Evolutionary conservation across 2,329 filamentous ascomycete species (phyloP).

Genomic region (Penicillium sp.): DNA sequence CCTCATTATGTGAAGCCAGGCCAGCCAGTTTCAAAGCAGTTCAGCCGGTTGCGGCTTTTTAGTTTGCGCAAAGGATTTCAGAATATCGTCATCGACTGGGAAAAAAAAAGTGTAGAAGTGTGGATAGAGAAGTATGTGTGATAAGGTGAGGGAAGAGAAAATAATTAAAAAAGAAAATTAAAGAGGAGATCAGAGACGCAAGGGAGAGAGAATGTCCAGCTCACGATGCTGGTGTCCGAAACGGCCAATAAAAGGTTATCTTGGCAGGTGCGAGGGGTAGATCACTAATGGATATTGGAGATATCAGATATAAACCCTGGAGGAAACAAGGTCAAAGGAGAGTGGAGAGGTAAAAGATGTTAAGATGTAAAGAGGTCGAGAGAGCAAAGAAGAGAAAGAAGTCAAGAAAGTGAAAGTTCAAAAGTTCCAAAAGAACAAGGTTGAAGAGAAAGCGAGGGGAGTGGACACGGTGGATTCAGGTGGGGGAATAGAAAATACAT

Average conservation of each 20-base stretch:
- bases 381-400: neutral
- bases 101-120: neutral
- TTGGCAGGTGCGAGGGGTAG: constrained; percentile 17
- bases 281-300: constrained; percentile 1
- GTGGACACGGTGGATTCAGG: constrained; percentile 10
- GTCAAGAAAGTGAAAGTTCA: neutral
- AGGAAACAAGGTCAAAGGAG: neutral
- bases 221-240: constrained; percentile 23
- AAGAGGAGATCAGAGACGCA: constrained; percentile 23
- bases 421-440: neutral
- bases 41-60: neutral
- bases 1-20: constrained; percentile 43
- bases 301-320: neutral
- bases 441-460: neutral
- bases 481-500: neutral
- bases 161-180: neutral
- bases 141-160: constrained; percentile 1
- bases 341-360: neutral
- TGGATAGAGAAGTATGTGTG: neutral
- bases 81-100: constrained; percentile 1
- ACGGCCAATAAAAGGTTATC: constrained; percentile 21
- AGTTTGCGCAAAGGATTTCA: neutral
- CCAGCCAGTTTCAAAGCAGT: neutral
- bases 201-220: constrained; percentile 29
- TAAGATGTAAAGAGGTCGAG: neutral